A percentile compares a stretch with the other conserved stretches of the same genome.
Conservation (phyloP, 2,329 filamentous ascomycete species). For the Cryphonectria radicalis region DNA sequence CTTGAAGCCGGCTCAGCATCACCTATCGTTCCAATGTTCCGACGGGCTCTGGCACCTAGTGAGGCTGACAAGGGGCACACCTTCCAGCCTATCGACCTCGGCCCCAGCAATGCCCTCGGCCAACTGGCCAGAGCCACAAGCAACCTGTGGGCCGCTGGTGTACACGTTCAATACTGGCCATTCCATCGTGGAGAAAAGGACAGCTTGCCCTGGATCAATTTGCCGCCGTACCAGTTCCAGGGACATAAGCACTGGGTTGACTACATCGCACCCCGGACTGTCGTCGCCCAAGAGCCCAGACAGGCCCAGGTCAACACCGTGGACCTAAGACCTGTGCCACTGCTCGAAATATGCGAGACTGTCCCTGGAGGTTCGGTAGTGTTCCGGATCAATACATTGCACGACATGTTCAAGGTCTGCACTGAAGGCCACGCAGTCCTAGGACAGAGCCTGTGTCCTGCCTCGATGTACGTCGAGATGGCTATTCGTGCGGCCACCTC, state of each 20-base stretch:
- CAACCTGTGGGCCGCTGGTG: constrained; percentile 32
- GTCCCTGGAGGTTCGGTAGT: neutral
- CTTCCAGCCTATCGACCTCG: constrained; percentile 24
- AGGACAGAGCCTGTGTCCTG: constrained; percentile 35
- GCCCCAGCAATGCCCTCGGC: constrained; percentile 5
- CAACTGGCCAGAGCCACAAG: constrained; percentile 20
- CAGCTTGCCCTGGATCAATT: constrained; percentile 26
- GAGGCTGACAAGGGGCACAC: constrained; percentile 1
- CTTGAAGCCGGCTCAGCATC: neutral
- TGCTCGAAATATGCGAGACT: constrained; percentile 5
- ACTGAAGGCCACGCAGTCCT: constrained; percentile 35
- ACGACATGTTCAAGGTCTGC: constrained; percentile 30
- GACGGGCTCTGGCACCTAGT: constrained; percentile 34
- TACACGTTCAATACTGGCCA: constrained; percentile 33
- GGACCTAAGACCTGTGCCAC: neutral
- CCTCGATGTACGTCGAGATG: constrained; percentile 37
- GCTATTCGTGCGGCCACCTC: constrained; percentile 29
- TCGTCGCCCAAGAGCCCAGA: neutral
- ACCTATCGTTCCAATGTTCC: constrained; percentile 38
- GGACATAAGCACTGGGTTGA: constrained; percentile 35
- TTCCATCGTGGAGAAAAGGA: constrained; percentile 31
- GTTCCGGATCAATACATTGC: constrained; percentile 28
- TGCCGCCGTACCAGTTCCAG: constrained; percentile 40
- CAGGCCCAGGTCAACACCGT: constrained; percentile 19
- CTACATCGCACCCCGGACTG: neutral